Base-by-base conservation (phyloP, 805 yeast species). In the Candida piceae region DNA sequence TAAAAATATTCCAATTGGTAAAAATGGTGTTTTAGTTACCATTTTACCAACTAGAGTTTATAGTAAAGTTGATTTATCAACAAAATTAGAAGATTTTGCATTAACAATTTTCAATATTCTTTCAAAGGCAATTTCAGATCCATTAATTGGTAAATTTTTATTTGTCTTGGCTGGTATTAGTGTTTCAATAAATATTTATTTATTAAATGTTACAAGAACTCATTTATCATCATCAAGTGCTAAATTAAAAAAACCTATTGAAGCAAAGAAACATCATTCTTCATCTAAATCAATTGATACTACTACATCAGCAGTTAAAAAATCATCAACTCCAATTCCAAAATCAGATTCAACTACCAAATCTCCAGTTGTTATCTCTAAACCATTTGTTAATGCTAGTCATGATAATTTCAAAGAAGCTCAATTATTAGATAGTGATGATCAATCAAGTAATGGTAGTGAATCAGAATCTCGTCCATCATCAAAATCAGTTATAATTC, bases 171-270 rank as follows among this genome's bases (percentile, higher is more conserved):
- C 89, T 42, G 78, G 83, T 18, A 64, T 85, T 45, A 84, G 95
- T 46, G 74, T 86, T 38, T 78, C 83, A 5, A 78, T 85, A 45
- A 93, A 93, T 58, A 78, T 84, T 34, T 90, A 89, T 60, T 70
- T 93, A 48, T 72, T 90, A 58, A 86, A 87, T 52, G 93, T 86
- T 39, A 83, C 95, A n/a, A 74, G 84, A 58, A 69, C 72, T 36
- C 84, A 82, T 49, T 58, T 31, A 55, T 60, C 46, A 22, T 37
- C 35, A 17, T 31, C 26, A 2, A 31, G 37, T 6, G 20, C 40
- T 16, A 25, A 29, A 10, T 23, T 18, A 7, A 38, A 26, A 13
- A n/a, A 16, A 11, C 18, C 28, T 7, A 7, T 11, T 7, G 44
- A 35, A 27, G 40, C 23, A 8, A 34, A 41, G 32, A 44, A 44